Evolutionary conservation across 768 basidiomycete genomes (phyloP).

Genomic region (Xanthoconium stramineum): DNA sequence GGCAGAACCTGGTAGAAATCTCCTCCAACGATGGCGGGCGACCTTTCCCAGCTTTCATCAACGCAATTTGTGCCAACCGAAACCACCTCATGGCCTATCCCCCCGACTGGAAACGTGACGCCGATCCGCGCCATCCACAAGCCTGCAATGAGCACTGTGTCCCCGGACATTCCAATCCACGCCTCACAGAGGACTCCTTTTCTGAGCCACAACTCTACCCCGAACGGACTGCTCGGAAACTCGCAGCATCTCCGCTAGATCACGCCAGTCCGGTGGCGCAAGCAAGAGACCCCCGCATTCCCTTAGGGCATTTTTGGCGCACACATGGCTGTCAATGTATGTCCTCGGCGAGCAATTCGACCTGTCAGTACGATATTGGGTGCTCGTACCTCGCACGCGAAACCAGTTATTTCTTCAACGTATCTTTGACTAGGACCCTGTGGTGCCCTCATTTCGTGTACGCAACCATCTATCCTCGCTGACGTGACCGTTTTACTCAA

Average conservation of each 20-base stretch:
- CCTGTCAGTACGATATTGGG: not conserved
- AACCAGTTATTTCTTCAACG: not conserved
- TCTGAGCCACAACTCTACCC: not conserved
- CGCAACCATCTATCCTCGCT: not conserved
- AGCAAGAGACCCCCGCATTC: not conserved
- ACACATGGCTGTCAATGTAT: slow-evolving; percentile 12
- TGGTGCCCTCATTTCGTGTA: not conserved
- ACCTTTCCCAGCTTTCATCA: too few relatives aligned
- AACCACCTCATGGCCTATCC: slow-evolving; percentile 13
- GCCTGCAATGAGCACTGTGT: not conserved
- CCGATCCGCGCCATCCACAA: slow-evolving; percentile 3
- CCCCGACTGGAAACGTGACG: slow-evolving; percentile 1
- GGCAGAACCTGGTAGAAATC: too few relatives aligned
- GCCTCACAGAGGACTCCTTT: not conserved
- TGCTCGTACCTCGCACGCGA: slow-evolving; percentile 3
- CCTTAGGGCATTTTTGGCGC: slow-evolving; percentile 4
- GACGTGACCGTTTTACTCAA: not conserved
- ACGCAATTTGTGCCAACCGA: too few relatives aligned
- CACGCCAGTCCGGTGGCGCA: too few relatives aligned
- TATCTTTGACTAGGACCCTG: not conserved
- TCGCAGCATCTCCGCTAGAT: not conserved
- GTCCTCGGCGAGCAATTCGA: slow-evolving; percentile 1
- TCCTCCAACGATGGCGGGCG: too few relatives aligned
- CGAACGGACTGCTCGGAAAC: not conserved
- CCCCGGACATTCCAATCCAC: not conserved